Percentiles rank a stretch among this genome's conserved stretches.
phyloP scores from a whole-genome alignment of 1,139 yeast species.

The Sugiyamaella neomexicana region DNA sequence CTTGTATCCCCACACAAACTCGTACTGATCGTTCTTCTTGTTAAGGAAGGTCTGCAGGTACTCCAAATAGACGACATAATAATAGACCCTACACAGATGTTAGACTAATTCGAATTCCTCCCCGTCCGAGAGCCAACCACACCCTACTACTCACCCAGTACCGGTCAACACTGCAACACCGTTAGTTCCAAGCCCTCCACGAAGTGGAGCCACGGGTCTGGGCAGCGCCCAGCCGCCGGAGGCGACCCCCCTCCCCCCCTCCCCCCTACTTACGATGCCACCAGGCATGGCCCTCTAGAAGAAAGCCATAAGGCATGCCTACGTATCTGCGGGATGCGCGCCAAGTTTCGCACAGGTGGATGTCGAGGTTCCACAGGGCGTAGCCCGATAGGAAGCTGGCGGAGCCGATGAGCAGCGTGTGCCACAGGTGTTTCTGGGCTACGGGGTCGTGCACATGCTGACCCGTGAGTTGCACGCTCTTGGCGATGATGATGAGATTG shows the following conservation, averaged over 20 bases:
- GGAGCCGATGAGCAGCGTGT: conserved; percentile 61
- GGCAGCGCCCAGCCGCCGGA: no score
- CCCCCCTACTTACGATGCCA: conserved; percentile 60
- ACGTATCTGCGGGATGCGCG: conserved; percentile 59
- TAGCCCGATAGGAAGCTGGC: conserved; percentile 71
- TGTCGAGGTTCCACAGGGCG: conserved; percentile 81
- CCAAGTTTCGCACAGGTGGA: conserved; percentile 70
- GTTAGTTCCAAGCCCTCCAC: conserved; percentile 9
- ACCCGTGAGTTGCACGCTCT: conserved; percentile 54
- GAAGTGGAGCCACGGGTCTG: not conserved
- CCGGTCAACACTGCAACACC: conserved; percentile 61
- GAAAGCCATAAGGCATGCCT: conserved; percentile 87
- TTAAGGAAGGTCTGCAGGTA: conserved; percentile 64
- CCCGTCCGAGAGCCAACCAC: no score
- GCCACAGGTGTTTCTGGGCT: conserved; percentile 52
- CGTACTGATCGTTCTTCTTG: conserved; percentile 53
- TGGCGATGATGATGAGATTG: conserved; percentile 59
- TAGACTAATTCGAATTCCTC: conserved; percentile 1
- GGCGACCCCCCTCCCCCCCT: no score
- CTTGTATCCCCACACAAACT: conserved; percentile 53
- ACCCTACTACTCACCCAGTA: conserved; percentile 46
- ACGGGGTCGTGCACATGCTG: conserved; percentile 51
- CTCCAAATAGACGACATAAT: conserved; percentile 59
- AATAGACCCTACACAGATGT: conserved; percentile 53
- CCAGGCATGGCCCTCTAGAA: conserved; percentile 96